phyloP scores from a whole-genome alignment of 345 rosid genomes.

The Citrus inodora region DNA sequence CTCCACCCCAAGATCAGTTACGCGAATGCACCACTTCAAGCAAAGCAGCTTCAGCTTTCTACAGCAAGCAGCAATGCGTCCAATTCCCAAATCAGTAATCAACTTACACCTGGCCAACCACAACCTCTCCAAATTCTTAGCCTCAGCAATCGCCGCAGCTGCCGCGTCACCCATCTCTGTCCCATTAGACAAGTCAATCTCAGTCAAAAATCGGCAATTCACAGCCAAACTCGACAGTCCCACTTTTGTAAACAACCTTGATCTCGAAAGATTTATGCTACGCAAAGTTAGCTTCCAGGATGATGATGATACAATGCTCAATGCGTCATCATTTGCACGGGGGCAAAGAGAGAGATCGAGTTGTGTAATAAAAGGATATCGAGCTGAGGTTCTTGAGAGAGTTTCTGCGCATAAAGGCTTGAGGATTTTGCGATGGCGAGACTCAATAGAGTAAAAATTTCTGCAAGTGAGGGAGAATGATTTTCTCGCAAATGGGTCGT shows the following conservation, averaged over 20 bases:
- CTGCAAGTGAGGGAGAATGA: constrained; percentile 44
- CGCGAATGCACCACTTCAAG: constrained; percentile 50
- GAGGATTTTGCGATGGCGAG: constrained; percentile 31
- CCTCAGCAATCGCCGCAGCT: constrained; percentile 41
- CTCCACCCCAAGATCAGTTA: constrained; percentile 46
- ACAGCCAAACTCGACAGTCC: constrained; percentile 30
- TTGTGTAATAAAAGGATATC: constrained; percentile 29
- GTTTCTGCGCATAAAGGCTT: constrained; percentile 36
- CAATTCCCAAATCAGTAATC: constrained; percentile 51
- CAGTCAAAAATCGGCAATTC: constrained; percentile 29
- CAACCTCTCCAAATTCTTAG: constrained; percentile 34
- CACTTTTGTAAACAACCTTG: constrained; percentile 32
- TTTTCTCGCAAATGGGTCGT: constrained; percentile 35
- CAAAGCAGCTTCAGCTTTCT: constrained; percentile 35
- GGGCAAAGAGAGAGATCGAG: constrained; percentile 47
- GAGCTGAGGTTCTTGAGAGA: constrained; percentile 20
- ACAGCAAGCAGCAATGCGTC: constrained; percentile 48
- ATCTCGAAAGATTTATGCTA: constrained; percentile 36
- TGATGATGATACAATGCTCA: constrained; percentile 26
- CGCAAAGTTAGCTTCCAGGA: constrained; percentile 25
- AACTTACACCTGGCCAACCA: constrained; percentile 42
- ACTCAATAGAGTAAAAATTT: constrained; percentile 30
- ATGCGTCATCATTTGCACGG: constrained; percentile 30
- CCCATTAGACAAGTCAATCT: constrained; percentile 37
- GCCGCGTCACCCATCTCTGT: constrained; percentile 40